Conservation (phyloP, 2,329 filamentous ascomycete species). For the Exophiala viscosa region DNA sequence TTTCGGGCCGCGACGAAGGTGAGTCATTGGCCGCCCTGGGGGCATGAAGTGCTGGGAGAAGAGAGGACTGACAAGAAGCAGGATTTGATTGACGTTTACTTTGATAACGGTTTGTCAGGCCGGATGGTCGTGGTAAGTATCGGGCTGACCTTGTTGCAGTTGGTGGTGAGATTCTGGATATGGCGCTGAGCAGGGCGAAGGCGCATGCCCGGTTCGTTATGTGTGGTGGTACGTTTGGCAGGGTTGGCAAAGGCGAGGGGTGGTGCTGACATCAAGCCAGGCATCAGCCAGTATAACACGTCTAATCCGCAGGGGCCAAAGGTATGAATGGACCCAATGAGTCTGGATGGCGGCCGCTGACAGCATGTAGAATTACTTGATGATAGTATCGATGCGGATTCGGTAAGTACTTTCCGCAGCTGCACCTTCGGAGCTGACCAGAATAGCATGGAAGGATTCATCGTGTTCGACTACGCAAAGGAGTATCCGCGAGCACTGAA, state of each 20-base stretch:
- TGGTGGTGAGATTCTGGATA: slow-evolving; percentile 66
- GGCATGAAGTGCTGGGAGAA: no score
- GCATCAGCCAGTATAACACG: slow-evolving; percentile 66
- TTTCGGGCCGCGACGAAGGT: slow-evolving; percentile 57
- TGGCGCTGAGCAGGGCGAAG: slow-evolving; percentile 62
- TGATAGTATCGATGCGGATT: slow-evolving; percentile 54
- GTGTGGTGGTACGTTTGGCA: slow-evolving; percentile 64
- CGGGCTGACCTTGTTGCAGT: slow-evolving; percentile 37
- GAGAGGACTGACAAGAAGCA: slow-evolving; percentile 24
- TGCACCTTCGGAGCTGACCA: slow-evolving; percentile 18
- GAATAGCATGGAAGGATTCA: slow-evolving; percentile 64
- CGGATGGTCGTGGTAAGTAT: not conserved
- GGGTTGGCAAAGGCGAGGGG: slow-evolving; percentile 25
- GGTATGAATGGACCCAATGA: slow-evolving; percentile 39
- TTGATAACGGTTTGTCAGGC: slow-evolving; percentile 53
- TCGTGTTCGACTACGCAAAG: slow-evolving; percentile 64
- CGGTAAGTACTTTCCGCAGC: slow-evolving; percentile 32
- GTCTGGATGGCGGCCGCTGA: not conserved
- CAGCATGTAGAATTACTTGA: slow-evolving; percentile 46
- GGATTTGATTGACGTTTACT: slow-evolving; percentile 63
- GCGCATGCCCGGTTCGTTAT: slow-evolving; percentile 63
- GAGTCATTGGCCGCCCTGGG: not conserved
- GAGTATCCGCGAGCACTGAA: slow-evolving; percentile 57
- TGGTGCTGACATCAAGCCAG: slow-evolving; percentile 43
- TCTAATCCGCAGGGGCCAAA: slow-evolving; percentile 54